Conservation (phyloP, 1,284 basidiomycete species). For the Papiliotrema flavescens region DNA sequence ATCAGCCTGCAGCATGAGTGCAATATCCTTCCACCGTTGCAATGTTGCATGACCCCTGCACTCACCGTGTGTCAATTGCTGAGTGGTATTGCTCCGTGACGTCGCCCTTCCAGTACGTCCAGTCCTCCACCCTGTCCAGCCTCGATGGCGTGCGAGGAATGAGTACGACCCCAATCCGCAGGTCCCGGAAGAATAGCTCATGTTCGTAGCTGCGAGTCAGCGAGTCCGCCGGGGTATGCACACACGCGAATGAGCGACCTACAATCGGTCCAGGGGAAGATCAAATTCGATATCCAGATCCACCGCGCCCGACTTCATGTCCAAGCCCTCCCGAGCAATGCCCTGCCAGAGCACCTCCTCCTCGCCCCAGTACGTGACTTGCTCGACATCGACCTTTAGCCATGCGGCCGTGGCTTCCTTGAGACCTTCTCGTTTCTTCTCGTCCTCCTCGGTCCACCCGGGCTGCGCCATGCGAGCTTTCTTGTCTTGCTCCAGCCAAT, state of each 20-base stretch:
- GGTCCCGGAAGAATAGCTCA: conserved; percentile 7
- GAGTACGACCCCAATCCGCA: conserved; percentile 10
- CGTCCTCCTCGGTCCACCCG: neutral
- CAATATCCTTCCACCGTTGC: too few species aligned
- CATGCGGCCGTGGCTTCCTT: neutral
- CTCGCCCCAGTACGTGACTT: conserved; percentile 1
- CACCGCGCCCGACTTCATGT: too few species aligned
- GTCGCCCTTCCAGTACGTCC: conserved; percentile 13
- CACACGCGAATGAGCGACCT: neutral
- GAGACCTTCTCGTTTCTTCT: too few species aligned
- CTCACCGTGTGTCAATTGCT: neutral
- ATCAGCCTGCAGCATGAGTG: neutral
- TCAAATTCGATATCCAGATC: conserved; percentile 12
- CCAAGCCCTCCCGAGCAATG: neutral
- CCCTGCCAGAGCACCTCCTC: conserved; percentile 8
- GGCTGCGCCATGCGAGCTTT: neutral
- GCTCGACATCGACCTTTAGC: conserved; percentile 2
- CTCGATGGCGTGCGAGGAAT: conserved; percentile 9
- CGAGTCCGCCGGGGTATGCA: neutral
- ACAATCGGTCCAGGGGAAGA: conserved; percentile 24
- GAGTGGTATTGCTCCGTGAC: neutral
- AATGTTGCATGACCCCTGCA: too few species aligned
- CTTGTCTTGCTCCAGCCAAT: neutral
- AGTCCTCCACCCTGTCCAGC: conserved; percentile 15
- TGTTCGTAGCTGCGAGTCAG: conserved; percentile 14